Evolutionary conservation across 805 yeast species (phyloP).

Genomic region (Metschnikowia lunata): DNA sequence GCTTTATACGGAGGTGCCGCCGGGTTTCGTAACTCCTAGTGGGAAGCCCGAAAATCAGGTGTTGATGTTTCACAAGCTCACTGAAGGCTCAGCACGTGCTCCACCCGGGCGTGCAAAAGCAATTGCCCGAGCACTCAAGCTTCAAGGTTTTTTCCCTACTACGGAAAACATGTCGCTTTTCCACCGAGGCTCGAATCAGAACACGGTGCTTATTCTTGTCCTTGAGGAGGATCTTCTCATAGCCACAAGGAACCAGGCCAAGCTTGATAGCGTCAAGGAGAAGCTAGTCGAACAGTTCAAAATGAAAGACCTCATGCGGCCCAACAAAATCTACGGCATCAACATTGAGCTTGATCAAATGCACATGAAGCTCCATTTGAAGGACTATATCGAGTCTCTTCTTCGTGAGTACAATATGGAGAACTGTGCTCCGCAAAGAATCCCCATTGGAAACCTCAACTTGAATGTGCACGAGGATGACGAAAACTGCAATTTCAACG

Average conservation of each 20-base stretch:
- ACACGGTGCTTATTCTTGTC: background rate
- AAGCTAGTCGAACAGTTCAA: background rate
- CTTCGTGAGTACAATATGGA: slow-evolving; percentile 2
- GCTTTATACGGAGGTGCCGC: background rate
- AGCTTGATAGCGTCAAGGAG: background rate
- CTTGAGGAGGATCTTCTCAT: background rate
- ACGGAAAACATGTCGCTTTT: background rate
- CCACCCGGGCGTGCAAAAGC: background rate
- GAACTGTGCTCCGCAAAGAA: background rate
- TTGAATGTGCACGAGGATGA: background rate
- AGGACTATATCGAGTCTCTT: slow-evolving; percentile 3
- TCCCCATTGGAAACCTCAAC: background rate
- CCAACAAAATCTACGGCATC: background rate
- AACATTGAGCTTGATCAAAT: background rate
- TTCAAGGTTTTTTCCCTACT: background rate
- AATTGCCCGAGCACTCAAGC: background rate
- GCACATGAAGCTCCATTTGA: background rate
- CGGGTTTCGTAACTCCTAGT: background rate
- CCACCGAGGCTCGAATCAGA: background rate
- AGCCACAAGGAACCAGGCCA: background rate
- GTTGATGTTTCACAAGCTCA: background rate
- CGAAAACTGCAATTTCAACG: background rate
- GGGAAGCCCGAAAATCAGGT: background rate
- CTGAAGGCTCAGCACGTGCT: background rate
- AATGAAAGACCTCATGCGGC: background rate